Conservation (phyloP, 371 early-diverging fungal genomes). For the Mucor irregularis region DNA sequence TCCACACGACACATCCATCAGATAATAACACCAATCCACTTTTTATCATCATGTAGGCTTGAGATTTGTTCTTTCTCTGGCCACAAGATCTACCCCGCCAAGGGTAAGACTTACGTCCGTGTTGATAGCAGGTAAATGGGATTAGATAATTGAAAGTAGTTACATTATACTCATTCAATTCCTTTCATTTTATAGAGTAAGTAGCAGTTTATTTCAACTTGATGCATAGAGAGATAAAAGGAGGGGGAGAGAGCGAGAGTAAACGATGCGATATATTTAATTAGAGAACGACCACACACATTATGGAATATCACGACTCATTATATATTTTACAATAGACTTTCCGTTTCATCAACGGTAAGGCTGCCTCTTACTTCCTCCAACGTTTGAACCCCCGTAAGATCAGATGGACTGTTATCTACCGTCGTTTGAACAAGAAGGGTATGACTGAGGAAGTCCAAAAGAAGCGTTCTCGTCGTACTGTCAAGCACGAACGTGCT, state of each 20-base stretch:
- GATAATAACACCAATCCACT: not conserved
- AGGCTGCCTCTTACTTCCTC: conserved; percentile 93
- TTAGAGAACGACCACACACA: not conserved
- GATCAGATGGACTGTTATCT: conserved; percentile 95
- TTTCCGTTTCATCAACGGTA: conserved; percentile 96
- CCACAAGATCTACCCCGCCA: conserved; percentile 98
- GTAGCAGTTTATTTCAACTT: no score
- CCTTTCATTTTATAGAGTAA: conserved; percentile 16
- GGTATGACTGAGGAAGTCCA: conserved; percentile 93
- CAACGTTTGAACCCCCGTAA: conserved; percentile 95
- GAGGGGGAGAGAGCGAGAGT: no score
- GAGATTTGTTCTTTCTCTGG: conserved; percentile 96
- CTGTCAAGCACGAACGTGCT: conserved; percentile 96
- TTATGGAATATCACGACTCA: not conserved
- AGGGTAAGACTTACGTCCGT: conserved; percentile 93
- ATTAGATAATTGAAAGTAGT: not conserved
- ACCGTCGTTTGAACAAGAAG: conserved; percentile 98
- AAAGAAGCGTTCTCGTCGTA: conserved; percentile 94
- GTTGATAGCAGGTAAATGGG: conserved; percentile 76
- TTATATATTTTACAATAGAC: conserved; percentile 48
- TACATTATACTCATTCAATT: not conserved
- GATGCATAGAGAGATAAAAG: no score
- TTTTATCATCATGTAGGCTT: conserved; percentile 73
- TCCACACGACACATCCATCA: not conserved
- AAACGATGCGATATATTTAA: not conserved